Base-by-base conservation (phyloP, 345 rosid genomes). In the Arabis hirsuta region DNA sequence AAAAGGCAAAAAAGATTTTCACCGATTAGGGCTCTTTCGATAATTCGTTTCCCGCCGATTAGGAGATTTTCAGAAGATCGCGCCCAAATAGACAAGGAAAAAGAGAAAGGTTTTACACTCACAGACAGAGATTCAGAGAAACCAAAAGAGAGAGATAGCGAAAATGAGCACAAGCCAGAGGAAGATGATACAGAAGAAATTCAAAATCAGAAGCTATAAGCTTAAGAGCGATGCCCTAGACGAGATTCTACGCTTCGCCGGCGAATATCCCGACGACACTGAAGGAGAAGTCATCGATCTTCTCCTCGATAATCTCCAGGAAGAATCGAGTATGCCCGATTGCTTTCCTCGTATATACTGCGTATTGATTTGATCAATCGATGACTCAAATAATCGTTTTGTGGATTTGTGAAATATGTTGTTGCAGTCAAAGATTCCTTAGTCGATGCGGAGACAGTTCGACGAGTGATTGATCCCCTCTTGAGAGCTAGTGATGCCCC, bases 291-390 rank as follows among this genome's bases (percentile, higher is more conserved):
- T 95, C 62, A 73, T 89, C 43, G 90, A 86, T 72, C 85, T 88
- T 68, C 93, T 91, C 59, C 95, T 94, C 54, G 98, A 94, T 58
- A 74, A 88, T 43, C 92, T 91, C 74, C 87, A 69, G 32, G 82
- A 66, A 24, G 85, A 82, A 69, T 71, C 85, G 9, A 67, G 91
- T 82, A 78, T 60, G 36, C 13, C 14, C 5, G 10, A 5, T 22
- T 27, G 4, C 9, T 45, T 36, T 36, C 68, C 46, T 46, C 11
- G 8, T 41, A 20, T n/a, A 26, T 14, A 5, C 29, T 47, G 11
- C 31, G 12, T 13, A 24, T 32, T 36, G 38, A 34, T 36, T 51
- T 24, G 24, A 8, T 39, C 45, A 12, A 6, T 54, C 2, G 8
- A 34, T 19, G 41, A 39, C 0, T 41, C 48, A 55, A 52, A 54